phyloP scores from a whole-genome alignment of 345 rosid species.

The Turritis glabra region DNA sequence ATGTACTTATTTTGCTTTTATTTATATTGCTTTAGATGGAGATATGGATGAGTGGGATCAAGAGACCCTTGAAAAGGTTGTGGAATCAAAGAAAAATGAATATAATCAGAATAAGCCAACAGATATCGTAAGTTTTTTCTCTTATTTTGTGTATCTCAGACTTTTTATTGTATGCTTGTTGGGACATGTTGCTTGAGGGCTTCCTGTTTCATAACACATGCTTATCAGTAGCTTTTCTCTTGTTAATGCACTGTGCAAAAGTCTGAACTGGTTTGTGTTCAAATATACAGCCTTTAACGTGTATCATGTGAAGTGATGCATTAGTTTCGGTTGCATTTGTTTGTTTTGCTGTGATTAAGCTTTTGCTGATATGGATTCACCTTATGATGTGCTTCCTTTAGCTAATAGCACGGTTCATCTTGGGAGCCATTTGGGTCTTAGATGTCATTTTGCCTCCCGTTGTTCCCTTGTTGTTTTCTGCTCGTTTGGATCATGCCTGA shows the following conservation, averaged over 20 bases:
- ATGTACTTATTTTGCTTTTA: constrained; percentile 15
- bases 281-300: neutral
- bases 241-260: constrained; percentile 5
- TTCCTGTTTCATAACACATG: neutral
- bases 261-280: constrained; percentile 4
- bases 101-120: constrained; percentile 93
- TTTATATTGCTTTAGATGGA: constrained; percentile 39
- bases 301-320: neutral
- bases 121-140: constrained; percentile 64
- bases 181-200: neutral
- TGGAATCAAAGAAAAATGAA: constrained; percentile 79
- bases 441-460: neutral
- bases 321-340: neutral
- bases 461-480: constrained; percentile 25
- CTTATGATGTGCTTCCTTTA: constrained; percentile 15
- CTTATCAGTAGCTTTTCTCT: constrained; percentile 3
- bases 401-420: constrained; percentile 26
- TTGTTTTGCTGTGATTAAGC: neutral
- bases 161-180: neutral
- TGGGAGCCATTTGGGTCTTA: constrained; percentile 26
- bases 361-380: constrained; percentile 17
- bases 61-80: constrained; percentile 87
- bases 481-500: constrained; percentile 17
- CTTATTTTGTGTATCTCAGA: neutral
- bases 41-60: constrained; percentile 99